phyloP scores from a whole-genome alignment of 805 yeast genomes.

The Wickerhamomyces silvicola region DNA sequence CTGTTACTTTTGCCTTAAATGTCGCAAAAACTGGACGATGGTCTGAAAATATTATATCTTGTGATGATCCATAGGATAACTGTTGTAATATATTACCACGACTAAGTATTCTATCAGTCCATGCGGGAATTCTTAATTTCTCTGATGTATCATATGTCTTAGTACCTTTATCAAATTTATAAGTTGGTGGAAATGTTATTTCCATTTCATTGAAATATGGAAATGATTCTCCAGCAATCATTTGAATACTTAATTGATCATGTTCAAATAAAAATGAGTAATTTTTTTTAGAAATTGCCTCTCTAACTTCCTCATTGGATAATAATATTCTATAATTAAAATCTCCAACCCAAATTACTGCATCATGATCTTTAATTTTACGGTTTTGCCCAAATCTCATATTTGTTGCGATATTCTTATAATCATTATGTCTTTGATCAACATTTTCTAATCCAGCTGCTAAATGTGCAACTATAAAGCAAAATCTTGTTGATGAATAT shows the following conservation, averaged over 20 bases:
- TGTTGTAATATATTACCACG: conserved; percentile 57
- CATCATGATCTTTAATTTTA: conserved; percentile 69
- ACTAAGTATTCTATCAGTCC: conserved; percentile 90
- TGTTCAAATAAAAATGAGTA: conserved; percentile 48
- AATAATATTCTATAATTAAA: conserved; percentile 78
- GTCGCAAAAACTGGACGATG: conserved; percentile 85
- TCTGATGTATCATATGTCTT: conserved; percentile 81
- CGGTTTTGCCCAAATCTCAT: conserved; percentile 54
- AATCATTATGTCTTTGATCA: conserved; percentile 82
- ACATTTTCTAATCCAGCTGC: conserved; percentile 87
- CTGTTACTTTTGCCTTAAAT: conserved; percentile 55
- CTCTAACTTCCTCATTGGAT: conserved; percentile 64
- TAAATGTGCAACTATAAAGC: conserved; percentile 80
- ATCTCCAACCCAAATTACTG: conserved; percentile 88
- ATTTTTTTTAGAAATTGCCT: conserved; percentile 40
- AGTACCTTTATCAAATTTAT: conserved; percentile 88
- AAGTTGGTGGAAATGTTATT: conserved; percentile 83
- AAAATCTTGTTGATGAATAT: conserved; percentile 60
- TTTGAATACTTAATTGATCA: conserved; percentile 78
- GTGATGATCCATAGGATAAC: conserved; percentile 50
- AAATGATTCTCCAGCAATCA: conserved; percentile 69
- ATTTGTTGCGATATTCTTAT: conserved; percentile 68
- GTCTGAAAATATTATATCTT: conserved; percentile 64
- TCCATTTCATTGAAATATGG: conserved; percentile 79
- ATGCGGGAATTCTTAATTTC: conserved; percentile 89